Evolutionary conservation across 78 protist species (phyloP).

Genomic region (Protostelium mycophagum): DNA sequence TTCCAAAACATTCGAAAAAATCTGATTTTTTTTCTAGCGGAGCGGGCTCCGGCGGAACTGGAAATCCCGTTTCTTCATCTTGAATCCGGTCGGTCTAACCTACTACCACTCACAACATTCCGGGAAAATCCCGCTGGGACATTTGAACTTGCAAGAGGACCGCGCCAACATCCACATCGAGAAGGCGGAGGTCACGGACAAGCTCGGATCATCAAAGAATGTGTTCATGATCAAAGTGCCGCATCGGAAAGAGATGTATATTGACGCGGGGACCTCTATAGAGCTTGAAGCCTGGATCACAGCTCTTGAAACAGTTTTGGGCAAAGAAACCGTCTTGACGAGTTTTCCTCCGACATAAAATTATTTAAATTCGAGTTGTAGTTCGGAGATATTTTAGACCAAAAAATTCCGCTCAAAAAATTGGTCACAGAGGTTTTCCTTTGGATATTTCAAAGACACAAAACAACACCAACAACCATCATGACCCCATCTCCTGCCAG

Average conservation of each 20-base stretch:
- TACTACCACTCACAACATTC: background rate
- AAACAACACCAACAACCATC: no score
- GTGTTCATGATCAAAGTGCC: background rate
- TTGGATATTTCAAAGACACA: no score
- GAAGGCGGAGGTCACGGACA: background rate
- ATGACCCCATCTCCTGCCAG: no score
- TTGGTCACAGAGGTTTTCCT: no score
- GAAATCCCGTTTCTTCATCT: background rate
- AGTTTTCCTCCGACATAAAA: background rate
- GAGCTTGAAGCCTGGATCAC: background rate
- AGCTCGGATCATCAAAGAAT: background rate
- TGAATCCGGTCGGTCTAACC: background rate
- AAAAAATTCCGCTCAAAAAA: no score
- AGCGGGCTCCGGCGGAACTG: background rate
- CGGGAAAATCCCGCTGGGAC: background rate
- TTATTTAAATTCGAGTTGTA: no score
- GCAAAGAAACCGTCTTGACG: background rate
- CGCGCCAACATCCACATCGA: background rate
- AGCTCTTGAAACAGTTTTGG: background rate
- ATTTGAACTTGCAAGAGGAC: background rate
- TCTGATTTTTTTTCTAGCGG: background rate
- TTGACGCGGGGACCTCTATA: background rate
- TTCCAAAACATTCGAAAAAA: background rate
- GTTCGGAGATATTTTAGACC: no score
- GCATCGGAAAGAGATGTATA: background rate